Base-by-base conservation (phyloP, 75 land plant species). In the Cunninghamia lanceolata region DNA sequence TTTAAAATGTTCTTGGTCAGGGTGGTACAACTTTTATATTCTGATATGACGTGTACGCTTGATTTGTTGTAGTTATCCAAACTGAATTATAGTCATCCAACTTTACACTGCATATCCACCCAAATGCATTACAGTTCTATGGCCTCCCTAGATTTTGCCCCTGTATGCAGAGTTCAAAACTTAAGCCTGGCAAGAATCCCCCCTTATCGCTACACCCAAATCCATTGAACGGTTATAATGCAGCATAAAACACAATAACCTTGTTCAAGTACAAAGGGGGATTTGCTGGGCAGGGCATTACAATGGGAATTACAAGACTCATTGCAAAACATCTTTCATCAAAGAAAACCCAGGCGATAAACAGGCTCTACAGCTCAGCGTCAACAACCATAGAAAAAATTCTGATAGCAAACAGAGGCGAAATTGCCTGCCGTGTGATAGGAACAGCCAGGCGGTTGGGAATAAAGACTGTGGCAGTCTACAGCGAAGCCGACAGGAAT, bases 401-500 rank as follows among this genome's bases (percentile, higher is more conserved):
- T 25, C 86, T 98, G 87, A 89, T 98, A 28, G 99, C 99, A 21
- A 98, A 98, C 92, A 86, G 99, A 85, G 99, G 99, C 30, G 99
- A 98, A 86, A 98, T 98, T 39, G 99, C 99, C 2, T 95, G 96
- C 92, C 85, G 99, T 32, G 92, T 98, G 71, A 98, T 96, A 36
- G 85, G 93, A 68, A 98, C 97, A 1, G 97, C 99, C 4, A 88
- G 88, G 93, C 84, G 91, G 14, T 85, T 98, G 25, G 99, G 99
- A 25, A 90, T 98, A 43, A 91, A 83, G 40, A 94, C 97, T 16
- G 99, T 98, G 32, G 99, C 99, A 15, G 99, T 98, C 39, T 98
- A 90, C 86, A 96, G 99, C 79, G 97, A 98, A 74, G 99, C 95
- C n/a, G 99, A 98, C 83, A 74, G 88, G 52, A 84, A 88, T 43